Evolutionary conservation across 495 filamentous ascomycete species (phyloP), one percentile per base, ranked within the genome.

Genomic region (Lophium mytilinum): DNA sequence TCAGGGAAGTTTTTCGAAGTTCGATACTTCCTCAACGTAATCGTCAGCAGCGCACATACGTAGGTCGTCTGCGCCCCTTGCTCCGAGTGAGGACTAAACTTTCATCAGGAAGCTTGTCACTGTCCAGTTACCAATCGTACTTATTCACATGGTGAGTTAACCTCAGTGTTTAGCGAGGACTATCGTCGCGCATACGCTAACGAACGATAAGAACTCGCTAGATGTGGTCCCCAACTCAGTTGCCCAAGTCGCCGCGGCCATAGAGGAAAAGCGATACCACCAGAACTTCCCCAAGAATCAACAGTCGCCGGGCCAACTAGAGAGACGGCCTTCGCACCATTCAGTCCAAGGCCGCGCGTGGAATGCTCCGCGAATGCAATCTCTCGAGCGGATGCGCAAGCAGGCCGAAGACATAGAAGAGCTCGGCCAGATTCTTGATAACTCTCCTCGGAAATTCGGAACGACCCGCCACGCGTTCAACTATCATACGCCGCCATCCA

Each of bases 191-290:
- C 30, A 14, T 36, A 55, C 66, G 63, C 56, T 56, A 45, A 63
- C 37, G 5, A 11, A 33, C 36, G 34, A 36, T 10, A 37, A 77
- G 74, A 81, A 81, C 63, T 80, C 80, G 24, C 75, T 81, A 51
- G 80, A 82, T 48, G 78, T 82, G n/a, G 73, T 79, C 24, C 78
- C 80, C 4, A 82, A 82, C 54, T 75, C 77, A n/a, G 69, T 82
- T 9, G 69, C 73, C 4, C 78, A 80, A 67, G 79, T 82, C 9
- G 74, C 79, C 18, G 72, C 74, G 6, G 74, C 79, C n/a, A 78
- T 82, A 50, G 76, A 78, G 54, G 74, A 75, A 51, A 77, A 73
- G 51, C 67, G 75, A 15, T 67, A 57, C 11, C 61, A 60, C 11
- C 42, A 57, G 9, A 5, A 50, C 21, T 54, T 58, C 36, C 33